Percentiles rank a stretch among this genome's conserved stretches.
Conservation (phyloP, 2,329 filamentous ascomycete species). For the Neoscytalidium dimidiatum region DNA sequence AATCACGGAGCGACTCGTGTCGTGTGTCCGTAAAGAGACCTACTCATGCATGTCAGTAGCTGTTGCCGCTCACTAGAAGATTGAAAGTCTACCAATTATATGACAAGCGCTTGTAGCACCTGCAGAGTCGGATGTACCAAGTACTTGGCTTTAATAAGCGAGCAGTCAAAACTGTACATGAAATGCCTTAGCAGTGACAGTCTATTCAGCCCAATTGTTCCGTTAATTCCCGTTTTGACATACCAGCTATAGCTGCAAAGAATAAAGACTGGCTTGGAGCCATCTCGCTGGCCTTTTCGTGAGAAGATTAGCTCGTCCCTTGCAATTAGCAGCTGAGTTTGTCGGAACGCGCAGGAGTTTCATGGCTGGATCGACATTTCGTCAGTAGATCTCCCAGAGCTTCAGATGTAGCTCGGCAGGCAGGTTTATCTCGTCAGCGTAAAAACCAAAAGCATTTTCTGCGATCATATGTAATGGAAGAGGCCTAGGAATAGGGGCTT, state of each 20-base stretch:
- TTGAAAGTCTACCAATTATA: neutral
- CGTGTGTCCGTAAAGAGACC: conserved; percentile 2
- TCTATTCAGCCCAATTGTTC: neutral
- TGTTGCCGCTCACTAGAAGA: neutral
- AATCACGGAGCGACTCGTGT: neutral
- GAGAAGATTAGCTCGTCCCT: neutral
- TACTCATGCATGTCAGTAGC: neutral
- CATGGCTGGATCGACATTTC: neutral
- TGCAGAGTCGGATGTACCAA: neutral
- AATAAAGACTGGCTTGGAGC: neutral
- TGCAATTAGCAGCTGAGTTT: neutral
- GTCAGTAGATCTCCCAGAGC: neutral
- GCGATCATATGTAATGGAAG: too few relatives aligned
- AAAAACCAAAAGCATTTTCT: too few relatives aligned
- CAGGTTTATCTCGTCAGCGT: too few relatives aligned
- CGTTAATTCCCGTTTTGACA: neutral
- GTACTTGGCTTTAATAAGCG: neutral
- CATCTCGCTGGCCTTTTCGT: neutral
- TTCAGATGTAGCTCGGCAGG: too few relatives aligned
- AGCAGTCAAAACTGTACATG: neutral
- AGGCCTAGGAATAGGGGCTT: too few relatives aligned
- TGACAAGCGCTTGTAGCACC: neutral
- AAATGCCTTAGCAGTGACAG: neutral
- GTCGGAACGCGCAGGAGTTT: conserved; percentile 1
- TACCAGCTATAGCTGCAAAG: neutral